Evolutionary conservation across 2,329 filamentous ascomycete genomes (phyloP), one percentile per base, ranked within the genome.

Genomic region (Neurospora crassa): DNA sequence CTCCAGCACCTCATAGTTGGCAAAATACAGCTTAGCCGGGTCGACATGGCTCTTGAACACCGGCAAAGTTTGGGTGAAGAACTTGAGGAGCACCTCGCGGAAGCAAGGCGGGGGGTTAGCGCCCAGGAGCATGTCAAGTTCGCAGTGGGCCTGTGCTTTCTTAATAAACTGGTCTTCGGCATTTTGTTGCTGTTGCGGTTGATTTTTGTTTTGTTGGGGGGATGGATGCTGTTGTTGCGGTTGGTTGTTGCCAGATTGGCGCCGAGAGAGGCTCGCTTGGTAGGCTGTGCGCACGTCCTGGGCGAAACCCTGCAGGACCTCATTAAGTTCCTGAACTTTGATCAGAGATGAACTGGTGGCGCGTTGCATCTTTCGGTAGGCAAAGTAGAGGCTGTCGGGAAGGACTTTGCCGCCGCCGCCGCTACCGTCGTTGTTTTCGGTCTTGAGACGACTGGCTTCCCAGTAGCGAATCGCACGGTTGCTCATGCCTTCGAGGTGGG

Each of bases 1-100:
- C 5, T 91, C 91, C 12, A 96, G 83, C 78, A 92, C 87, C 68
- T 84, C 84, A 70, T 90, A 92, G 78, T 96, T 88, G 68, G 88
- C 87, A 80, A 93, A 91, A 81, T 92, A 92, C 68, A 97, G 84
- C 72, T 86, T 86, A 11, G 90, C 87, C 40, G 88, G 85, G 74
- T 96, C 89, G 12, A 90, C 85, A 70, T 86, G 84, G 5, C 83
- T 82, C 53, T 87, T 84, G 70, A 94, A 85, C 24, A 84, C 83
- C 0, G 83, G 83, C 40, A 93, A 80, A 67, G 89, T 86, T 40
- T 83, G 82, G 41, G 84, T 84, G 72, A 95, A 89, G 72, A 91
- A 85, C 70, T 87, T 88, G 73, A 89, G 87, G n/a, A 93, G 84
- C 43, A 92, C 87, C 18, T 82, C 78, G 37, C 85, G 79, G 75